Base-by-base conservation (phyloP, 208 protist species). In the Acanthamoeba healyi region DNA sequence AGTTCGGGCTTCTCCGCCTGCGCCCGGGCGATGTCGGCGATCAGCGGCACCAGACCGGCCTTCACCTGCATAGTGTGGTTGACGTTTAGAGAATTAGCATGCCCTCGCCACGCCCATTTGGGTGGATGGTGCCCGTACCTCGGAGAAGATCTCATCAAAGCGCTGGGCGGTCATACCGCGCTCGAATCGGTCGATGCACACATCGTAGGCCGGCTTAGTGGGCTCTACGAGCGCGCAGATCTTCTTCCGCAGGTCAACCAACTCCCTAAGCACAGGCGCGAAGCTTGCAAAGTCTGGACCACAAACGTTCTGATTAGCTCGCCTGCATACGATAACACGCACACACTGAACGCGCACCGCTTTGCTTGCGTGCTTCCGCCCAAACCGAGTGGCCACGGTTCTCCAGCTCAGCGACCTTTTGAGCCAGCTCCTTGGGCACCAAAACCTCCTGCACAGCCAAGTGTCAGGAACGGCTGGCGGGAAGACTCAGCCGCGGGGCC, bases 181-280 rank as follows among this genome's bases (percentile, higher is more conserved):
- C 29, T 87, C 79, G 49, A 87, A 87, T 36, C 79, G 38, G 34
- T 87, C 79, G 29, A 87, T 87, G 79, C 15, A 58, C 6, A 87
- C 79, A 38, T 87, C 79, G 36, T 87, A 87, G 26, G 79, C 19
- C 34, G 79, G 79, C 44, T 87, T 87, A 7, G 40, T 22, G 6
- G 79, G 79, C 12, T 87, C 79, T 6, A 36, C 26, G 17, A 63
- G 42, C 15, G 40, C 49, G 42, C 79, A 87, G 5, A 87, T 5
- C 79, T 87, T 51, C 79, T 87, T 87, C 15, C 79, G 15, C 15
- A 87, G 79, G 10, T 87, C 79, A 5, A 87, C 34, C 79, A 38
- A 87, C 40, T 87, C 79, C 49, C n/a, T 51, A 7, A 87, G 44
- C 49, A 87, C 79, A 29, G 79, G 79, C 26, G 79, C 79, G n/a